Conservation (phyloP, 805 yeast species). For the Kluyveromyces aestuarii region DNA sequence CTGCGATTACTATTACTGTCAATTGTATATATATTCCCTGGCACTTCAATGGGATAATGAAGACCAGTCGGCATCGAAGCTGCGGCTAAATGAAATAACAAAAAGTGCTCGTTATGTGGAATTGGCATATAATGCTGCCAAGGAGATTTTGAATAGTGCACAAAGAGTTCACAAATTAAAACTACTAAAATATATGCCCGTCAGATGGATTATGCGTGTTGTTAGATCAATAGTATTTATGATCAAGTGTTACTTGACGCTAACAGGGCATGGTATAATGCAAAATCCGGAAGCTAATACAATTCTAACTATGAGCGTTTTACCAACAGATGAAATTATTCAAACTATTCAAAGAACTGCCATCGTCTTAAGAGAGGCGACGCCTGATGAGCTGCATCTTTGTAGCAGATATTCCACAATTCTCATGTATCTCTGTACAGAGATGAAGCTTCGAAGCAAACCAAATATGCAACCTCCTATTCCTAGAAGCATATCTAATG, state of each 20-base stretch:
- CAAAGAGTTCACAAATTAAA: constrained; percentile 57
- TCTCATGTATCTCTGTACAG: constrained; percentile 65
- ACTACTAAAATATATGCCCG: constrained; percentile 71
- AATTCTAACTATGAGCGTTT: constrained; percentile 49
- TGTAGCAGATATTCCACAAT: constrained; percentile 74
- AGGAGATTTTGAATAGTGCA: constrained; percentile 64
- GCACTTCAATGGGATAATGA: constrained; percentile 51
- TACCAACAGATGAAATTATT: constrained; percentile 63
- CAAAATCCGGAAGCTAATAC: constrained; percentile 35
- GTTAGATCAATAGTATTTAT: constrained; percentile 85
- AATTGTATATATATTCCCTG: constrained; percentile 72
- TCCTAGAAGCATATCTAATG: constrained; percentile 12
- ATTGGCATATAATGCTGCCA: constrained; percentile 76
- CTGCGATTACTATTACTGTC: constrained; percentile 78
- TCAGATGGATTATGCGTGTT: constrained; percentile 82
- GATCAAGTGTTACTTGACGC: constrained; percentile 71
- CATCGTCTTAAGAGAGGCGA: constrained; percentile 62
- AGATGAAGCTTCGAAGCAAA: constrained; percentile 47
- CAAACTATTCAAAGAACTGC: constrained; percentile 64
- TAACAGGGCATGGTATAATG: constrained; percentile 31
- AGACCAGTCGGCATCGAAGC: constrained; percentile 19
- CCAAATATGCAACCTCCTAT: constrained; percentile 20
- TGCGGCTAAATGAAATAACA: constrained; percentile 61
- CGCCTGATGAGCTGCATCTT: constrained; percentile 84
- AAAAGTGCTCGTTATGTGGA: constrained; percentile 70